A percentile compares a stretch with the other conserved stretches of the same genome.
Evolutionary conservation across 2,329 filamentous ascomycete genomes (phyloP).

Genomic region (Nothomitra cinnamomea): DNA sequence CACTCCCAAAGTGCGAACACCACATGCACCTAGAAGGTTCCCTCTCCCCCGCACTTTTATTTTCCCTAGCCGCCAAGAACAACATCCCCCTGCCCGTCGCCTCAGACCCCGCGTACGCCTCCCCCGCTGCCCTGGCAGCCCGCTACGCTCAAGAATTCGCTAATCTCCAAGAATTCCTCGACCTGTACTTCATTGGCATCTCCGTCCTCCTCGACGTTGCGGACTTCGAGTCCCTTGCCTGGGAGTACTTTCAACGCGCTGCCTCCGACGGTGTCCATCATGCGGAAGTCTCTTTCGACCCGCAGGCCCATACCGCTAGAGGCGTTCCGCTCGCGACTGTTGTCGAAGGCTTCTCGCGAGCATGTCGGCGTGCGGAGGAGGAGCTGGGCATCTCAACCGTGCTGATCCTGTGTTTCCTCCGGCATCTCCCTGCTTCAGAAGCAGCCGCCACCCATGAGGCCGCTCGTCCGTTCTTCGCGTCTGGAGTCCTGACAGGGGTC

Average conservation of each 20-base stretch:
- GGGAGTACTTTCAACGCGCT: constrained; percentile 51
- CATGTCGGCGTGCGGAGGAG: constrained; percentile 39
- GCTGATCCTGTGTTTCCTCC: constrained; percentile 55
- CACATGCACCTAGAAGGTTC: constrained; percentile 69
- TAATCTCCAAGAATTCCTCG: constrained; percentile 59
- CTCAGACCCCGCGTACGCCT: constrained; percentile 45
- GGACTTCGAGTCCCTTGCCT: constrained; percentile 60
- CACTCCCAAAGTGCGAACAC: constrained; percentile 65
- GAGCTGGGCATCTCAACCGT: constrained; percentile 48
- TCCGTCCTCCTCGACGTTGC: constrained; percentile 43
- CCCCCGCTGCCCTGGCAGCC: constrained; percentile 37
- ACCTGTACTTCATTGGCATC: constrained; percentile 66
- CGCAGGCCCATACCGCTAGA: constrained; percentile 52
- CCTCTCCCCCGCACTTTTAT: constrained; percentile 52
- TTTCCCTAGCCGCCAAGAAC: constrained; percentile 51
- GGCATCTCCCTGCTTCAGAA: constrained; percentile 47
- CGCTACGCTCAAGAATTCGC: constrained; percentile 53
- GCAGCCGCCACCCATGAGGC: constrained; percentile 27
- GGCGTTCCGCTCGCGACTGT: constrained; percentile 47
- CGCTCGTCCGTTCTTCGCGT: constrained; percentile 26
- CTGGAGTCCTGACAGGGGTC: constrained; percentile 41
- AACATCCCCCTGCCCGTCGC: constrained; percentile 39
- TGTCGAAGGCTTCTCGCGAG: constrained; percentile 43
- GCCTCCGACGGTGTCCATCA: constrained; percentile 49
- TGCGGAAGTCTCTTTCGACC: constrained; percentile 68